Conservation (phyloP, 352 stramenopile genomes). For the Globisporangium iwayamae region DNA sequence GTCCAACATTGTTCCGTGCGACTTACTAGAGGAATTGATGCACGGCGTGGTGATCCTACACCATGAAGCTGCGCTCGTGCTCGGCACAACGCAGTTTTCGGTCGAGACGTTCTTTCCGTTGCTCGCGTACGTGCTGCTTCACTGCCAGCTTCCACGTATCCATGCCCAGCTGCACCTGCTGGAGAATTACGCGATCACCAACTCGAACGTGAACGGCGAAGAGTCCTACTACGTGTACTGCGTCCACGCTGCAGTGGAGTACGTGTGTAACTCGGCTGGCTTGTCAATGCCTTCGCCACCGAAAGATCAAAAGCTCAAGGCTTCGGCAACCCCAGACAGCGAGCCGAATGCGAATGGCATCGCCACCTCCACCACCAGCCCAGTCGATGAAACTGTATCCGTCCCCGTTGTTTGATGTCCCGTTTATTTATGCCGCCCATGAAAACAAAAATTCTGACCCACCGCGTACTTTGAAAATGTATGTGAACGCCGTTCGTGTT, state of each 20-base stretch:
- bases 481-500: background rate
- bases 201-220: slow-evolving; percentile 74
- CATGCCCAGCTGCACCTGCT: slow-evolving; percentile 80
- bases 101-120: slow-evolving; percentile 87
- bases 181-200: slow-evolving; percentile 81
- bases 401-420: slow-evolving; percentile 3
- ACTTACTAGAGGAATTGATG: slow-evolving; percentile 83
- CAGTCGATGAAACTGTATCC: background rate
- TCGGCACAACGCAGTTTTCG: slow-evolving; percentile 85
- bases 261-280: slow-evolving; percentile 70
- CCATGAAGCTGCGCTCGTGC: slow-evolving; percentile 78
- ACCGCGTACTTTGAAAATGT: background rate
- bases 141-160: slow-evolving; percentile 65
- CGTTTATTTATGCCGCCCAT: slow-evolving; percentile 12
- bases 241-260: slow-evolving; percentile 80
- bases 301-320: background rate
- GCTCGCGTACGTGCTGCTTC: slow-evolving; percentile 76
- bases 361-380: background rate
- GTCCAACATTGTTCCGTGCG: slow-evolving; percentile 75
- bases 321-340: background rate
- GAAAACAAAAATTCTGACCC: background rate
- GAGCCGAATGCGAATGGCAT: background rate
- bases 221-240: slow-evolving; percentile 90
- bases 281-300: background rate
- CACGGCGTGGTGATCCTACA: slow-evolving; percentile 81